Conservation (phyloP, 139 green algal species). For the Coelastrella sp. region DNA sequence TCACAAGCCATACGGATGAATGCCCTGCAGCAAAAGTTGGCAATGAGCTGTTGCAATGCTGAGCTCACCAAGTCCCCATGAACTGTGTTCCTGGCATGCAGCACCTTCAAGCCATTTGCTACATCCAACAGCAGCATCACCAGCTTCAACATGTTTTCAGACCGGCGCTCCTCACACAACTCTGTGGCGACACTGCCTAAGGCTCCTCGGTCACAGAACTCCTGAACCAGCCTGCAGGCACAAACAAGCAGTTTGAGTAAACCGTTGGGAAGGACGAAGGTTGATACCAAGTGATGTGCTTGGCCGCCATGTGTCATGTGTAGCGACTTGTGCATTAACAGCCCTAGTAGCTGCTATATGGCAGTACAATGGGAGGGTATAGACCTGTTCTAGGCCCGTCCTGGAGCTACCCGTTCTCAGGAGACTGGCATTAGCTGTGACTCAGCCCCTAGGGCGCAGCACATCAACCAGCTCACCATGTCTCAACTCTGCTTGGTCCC, state of each 20-base stretch:
- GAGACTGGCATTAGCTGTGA: too few species aligned
- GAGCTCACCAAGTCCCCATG: conserved; percentile 30
- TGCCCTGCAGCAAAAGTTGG: too few species aligned
- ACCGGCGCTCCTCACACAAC: neutral
- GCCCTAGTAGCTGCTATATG: too few species aligned
- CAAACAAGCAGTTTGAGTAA: too few species aligned
- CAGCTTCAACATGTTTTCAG: conserved; percentile 23
- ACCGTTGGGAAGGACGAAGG: neutral
- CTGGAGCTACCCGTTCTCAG: too few species aligned
- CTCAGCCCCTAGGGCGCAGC: neutral
- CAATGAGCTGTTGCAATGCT: too few species aligned
- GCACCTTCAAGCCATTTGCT: conserved; percentile 13
- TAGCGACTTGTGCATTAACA: too few species aligned
- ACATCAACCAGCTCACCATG: neutral
- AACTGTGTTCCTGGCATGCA: conserved; percentile 7
- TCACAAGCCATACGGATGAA: too few species aligned
- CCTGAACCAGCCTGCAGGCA: neutral
- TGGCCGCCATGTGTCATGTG: too few species aligned
- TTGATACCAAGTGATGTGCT: too few species aligned
- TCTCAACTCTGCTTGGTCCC: neutral
- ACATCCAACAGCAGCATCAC: conserved; percentile 16
- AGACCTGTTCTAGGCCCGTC: too few species aligned
- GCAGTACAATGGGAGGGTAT: too few species aligned
- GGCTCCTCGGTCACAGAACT: neutral
- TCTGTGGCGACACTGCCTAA: neutral